phyloP scores from a whole-genome alignment of 352 stramenopile species.

The Phytophthora pinifolia region DNA sequence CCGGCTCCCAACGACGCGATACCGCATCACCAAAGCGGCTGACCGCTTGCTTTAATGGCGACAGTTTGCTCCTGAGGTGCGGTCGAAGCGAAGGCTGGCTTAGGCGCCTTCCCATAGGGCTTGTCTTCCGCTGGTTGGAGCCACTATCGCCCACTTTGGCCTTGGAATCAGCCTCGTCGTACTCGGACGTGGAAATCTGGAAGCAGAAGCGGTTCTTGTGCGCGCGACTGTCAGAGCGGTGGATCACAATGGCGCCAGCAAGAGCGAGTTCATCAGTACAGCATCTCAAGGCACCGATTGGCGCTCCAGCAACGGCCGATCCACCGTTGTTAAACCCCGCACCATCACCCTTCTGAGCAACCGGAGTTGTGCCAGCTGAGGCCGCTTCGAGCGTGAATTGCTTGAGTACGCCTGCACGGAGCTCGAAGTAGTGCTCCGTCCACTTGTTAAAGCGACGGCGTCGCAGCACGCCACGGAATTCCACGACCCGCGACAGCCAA shows the following conservation, averaged over 20 bases:
- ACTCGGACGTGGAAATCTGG: slow-evolving; percentile 71
- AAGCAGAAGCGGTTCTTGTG: slow-evolving; percentile 82
- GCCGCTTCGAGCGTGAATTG: slow-evolving; percentile 72
- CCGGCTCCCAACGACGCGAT: slow-evolving; percentile 32
- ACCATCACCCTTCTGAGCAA: slow-evolving; percentile 19
- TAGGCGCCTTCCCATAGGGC: slow-evolving; percentile 16
- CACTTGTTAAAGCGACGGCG: slow-evolving; percentile 79
- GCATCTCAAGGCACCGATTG: slow-evolving; percentile 9
- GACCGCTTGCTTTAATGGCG: slow-evolving; percentile 61
- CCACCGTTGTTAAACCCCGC: slow-evolving; percentile 12
- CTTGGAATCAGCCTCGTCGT: slow-evolving; percentile 31
- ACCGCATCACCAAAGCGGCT: slow-evolving; percentile 51
- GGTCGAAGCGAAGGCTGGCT: slow-evolving; percentile 23
- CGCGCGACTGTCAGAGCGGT: slow-evolving; percentile 62
- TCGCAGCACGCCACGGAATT: slow-evolving; percentile 70
- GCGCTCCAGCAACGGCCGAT: slow-evolving; percentile 1
- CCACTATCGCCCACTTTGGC: slow-evolving; percentile 4
- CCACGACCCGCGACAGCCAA: slow-evolving; percentile 70
- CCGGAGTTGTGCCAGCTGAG: slow-evolving; percentile 6
- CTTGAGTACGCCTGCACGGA: slow-evolving; percentile 71
- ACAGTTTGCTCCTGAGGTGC: slow-evolving; percentile 50
- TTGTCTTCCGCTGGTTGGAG: slow-evolving; percentile 21
- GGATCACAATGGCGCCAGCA: slow-evolving; percentile 80
- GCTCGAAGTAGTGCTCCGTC: slow-evolving; percentile 81
- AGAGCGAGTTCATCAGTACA: slow-evolving; percentile 73